These are phyloP conservation scores for Staphylotrichum longicolle DNA, from an alignment of 495 filamentous ascomycete genomes.

Conservation along the genomic window DNA sequence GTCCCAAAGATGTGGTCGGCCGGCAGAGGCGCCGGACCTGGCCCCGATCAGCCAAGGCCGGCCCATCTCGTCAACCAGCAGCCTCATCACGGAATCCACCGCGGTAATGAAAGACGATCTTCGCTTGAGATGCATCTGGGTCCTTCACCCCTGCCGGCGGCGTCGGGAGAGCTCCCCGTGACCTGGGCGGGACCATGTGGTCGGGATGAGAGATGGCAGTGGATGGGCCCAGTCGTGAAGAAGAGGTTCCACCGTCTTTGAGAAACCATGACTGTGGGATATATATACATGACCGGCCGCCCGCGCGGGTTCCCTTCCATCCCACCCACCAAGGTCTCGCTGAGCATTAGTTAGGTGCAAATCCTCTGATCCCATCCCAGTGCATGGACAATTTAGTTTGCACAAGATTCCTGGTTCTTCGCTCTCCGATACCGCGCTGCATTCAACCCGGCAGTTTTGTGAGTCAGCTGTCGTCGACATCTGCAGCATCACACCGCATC, in stretches of 20 bases:
- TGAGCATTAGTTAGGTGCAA: too few relatives aligned
- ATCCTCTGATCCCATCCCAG: too few relatives aligned
- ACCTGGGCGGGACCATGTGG: conserved; percentile 10
- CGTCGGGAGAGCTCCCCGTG: conserved; percentile 15
- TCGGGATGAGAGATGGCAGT: conserved; percentile 6
- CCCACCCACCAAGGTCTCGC: too few relatives aligned
- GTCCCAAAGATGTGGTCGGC: not conserved
- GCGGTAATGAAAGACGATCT: conserved; percentile 7
- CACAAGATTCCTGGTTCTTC: not conserved
- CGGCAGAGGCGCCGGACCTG: not conserved
- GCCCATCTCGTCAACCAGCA: not conserved
- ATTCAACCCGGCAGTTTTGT: not conserved
- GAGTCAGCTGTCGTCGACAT: not conserved
- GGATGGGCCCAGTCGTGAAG: not conserved
- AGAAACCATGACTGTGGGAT: not conserved
- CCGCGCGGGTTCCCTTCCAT: too few relatives aligned
- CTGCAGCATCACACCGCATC: not conserved
- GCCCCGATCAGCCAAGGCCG: conserved; percentile 2
- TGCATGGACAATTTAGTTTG: too few relatives aligned
- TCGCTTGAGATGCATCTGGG: not conserved
- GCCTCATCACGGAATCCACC: not conserved
- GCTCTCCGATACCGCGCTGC: not conserved
- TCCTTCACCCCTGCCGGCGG: conserved; percentile 2
- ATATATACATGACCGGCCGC: too few relatives aligned
- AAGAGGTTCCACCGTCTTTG: conserved; percentile 1